These are phyloP conservation scores for Agaricus sinodeliciosus DNA, from an alignment of 768 basidiomycete genomes.

Conservation along the genomic window DNA sequence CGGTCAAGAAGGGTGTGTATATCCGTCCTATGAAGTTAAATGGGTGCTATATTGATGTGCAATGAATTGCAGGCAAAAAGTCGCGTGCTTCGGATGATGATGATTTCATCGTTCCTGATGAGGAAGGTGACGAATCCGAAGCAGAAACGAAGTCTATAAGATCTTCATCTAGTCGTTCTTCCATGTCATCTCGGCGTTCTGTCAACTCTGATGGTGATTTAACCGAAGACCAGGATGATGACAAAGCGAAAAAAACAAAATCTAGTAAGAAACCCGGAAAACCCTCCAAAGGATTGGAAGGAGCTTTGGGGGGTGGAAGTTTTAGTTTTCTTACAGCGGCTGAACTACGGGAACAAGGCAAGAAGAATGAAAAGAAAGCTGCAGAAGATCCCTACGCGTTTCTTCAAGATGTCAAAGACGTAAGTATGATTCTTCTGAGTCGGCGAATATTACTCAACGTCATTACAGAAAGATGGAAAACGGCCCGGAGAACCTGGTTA, in stretches of 20 bases:
- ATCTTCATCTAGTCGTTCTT: slow-evolving; percentile 46
- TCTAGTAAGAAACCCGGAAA: slow-evolving; percentile 17
- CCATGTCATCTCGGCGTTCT: slow-evolving; percentile 39
- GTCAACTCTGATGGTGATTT: slow-evolving; percentile 33
- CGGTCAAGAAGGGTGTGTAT: slow-evolving; percentile 43
- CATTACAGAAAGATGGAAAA: slow-evolving; percentile 66
- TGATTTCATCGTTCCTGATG: slow-evolving; percentile 61
- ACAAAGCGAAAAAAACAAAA: slow-evolving; percentile 23
- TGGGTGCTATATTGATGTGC: not conserved
- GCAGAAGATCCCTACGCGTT: slow-evolving; percentile 74
- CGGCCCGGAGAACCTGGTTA: slow-evolving; percentile 79
- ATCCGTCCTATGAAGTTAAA: not conserved
- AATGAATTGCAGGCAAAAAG: slow-evolving; percentile 28
- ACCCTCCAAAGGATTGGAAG: slow-evolving; percentile 13
- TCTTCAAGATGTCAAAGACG: slow-evolving; percentile 66
- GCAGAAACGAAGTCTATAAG: slow-evolving; percentile 42
- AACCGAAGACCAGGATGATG: slow-evolving; percentile 20
- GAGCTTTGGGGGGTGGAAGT: slow-evolving; percentile 22
- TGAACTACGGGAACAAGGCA: slow-evolving; percentile 65
- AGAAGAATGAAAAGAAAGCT: slow-evolving; percentile 79
- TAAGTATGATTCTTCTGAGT: slow-evolving; percentile 24
- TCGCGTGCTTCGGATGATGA: slow-evolving; percentile 45
- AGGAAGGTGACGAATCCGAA: slow-evolving; percentile 40
- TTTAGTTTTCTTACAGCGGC: slow-evolving; percentile 74
- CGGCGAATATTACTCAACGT: slow-evolving; percentile 2